Percentiles rank a stretch among this genome's conserved stretches.
Evolutionary conservation across 305 asterid genomes (phyloP).

Genomic region (Withania somnifera): DNA sequence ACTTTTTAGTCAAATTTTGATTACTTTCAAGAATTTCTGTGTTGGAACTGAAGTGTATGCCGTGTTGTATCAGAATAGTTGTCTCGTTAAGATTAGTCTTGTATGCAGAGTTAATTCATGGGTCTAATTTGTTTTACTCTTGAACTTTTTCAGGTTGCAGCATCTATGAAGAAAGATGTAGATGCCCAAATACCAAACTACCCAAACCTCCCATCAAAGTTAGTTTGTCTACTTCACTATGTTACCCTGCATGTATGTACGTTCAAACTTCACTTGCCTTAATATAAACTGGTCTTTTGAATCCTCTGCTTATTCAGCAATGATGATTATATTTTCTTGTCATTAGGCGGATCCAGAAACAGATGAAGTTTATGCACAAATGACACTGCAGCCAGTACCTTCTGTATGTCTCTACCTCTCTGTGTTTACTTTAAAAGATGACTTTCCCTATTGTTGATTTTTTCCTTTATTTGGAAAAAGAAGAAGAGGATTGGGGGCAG

Average conservation of each 20-base stretch:
- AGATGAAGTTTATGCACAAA: slow-evolving; percentile 88
- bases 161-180: slow-evolving; percentile 73
- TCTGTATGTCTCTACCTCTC: slow-evolving; percentile 33
- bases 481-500: not conserved
- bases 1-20: not conserved
- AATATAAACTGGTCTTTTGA: not conserved
- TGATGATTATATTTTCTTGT: not conserved
- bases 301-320: not conserved
- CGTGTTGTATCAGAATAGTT: not conserved
- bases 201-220: slow-evolving; percentile 69
- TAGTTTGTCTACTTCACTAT: slow-evolving; percentile 66
- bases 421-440: not conserved
- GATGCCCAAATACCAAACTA: slow-evolving; percentile 79
- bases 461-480: not conserved
- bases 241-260: slow-evolving; percentile 62
- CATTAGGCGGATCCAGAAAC: slow-evolving; percentile 92
- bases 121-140: not conserved
- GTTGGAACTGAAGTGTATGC: not conserved
- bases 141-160: slow-evolving; percentile 67
- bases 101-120: too few species aligned
- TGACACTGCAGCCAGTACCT: slow-evolving; percentile 93
- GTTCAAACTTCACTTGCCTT: not conserved
- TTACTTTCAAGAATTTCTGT: not conserved
- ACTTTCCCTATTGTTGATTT: not conserved
- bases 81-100: slow-evolving; percentile 5